Evolutionary conservation across 2,329 filamentous ascomycete genomes (phyloP).

Genomic region (Epichloe coenophiala): DNA sequence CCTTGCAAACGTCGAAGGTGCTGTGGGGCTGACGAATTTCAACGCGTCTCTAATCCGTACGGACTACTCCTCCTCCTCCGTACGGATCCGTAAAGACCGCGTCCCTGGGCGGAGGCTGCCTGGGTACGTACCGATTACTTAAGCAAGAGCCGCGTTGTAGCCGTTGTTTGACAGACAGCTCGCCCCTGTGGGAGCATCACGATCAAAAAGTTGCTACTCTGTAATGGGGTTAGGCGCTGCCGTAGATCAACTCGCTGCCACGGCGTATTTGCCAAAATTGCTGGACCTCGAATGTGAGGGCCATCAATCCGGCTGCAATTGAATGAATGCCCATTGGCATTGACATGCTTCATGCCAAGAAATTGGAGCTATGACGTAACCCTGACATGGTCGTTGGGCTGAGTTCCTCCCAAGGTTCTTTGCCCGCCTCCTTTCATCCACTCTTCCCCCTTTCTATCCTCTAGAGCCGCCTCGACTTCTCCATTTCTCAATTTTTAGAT

Average conservation of each 20-base stretch:
- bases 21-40: too few species aligned
- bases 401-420: neutral
- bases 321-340: neutral
- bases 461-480: neutral
- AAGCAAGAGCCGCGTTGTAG: too few species aligned
- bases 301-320: neutral
- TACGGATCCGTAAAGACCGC: too few species aligned
- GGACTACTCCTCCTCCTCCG: too few species aligned
- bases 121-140: too few species aligned
- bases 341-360: neutral
- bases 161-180: neutral
- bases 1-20: too few species aligned
- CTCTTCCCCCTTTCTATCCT: too few species aligned
- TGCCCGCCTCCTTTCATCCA: neutral
- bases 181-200: neutral
- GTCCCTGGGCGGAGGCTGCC: too few species aligned
- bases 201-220: neutral
- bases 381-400: too few species aligned
- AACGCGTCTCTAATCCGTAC: too few species aligned
- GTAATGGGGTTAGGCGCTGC: neutral
- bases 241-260: neutral
- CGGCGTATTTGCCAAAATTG: too few species aligned
- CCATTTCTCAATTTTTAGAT: neutral
- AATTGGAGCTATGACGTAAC: slow-evolving; percentile 3
- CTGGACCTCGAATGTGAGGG: too few species aligned